phyloP scores from a whole-genome alignment of 176 grass and related monocot genomes.

The Oryza rufipogon region DNA sequence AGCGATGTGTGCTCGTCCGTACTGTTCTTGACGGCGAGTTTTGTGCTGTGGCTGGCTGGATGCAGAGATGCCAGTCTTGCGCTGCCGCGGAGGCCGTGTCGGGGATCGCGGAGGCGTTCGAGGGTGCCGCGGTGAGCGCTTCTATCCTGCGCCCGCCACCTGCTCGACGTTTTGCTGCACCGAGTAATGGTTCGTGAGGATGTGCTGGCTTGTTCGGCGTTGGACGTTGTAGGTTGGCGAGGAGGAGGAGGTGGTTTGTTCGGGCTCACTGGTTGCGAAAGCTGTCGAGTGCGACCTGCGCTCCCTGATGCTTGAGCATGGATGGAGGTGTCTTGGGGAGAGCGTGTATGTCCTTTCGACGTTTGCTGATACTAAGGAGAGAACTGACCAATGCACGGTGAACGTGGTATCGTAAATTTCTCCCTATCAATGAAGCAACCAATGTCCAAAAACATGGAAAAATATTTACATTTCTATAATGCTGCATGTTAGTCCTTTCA shows the following conservation, averaged over 20 bases:
- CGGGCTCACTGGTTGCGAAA: constrained; percentile 60
- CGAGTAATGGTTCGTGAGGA: neutral
- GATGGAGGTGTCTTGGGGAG: constrained; percentile 71
- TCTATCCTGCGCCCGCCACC: neutral
- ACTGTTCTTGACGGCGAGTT: neutral
- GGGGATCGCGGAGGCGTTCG: constrained; percentile 44
- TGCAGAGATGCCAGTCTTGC: constrained; percentile 62
- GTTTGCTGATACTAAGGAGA: constrained; percentile 57
- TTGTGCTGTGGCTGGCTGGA: too few relatives aligned
- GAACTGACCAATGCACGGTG: constrained; percentile 49
- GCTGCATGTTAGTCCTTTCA: neutral
- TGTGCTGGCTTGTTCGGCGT: neutral
- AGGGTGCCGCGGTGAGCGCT: constrained; percentile 28
- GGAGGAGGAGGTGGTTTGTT: constrained; percentile 68
- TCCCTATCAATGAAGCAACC: neutral
- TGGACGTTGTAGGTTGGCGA: constrained; percentile 48
- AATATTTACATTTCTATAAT: neutral
- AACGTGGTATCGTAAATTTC: constrained; percentile 60
- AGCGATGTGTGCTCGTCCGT: neutral
- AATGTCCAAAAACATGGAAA: neutral
- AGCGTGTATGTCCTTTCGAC: constrained; percentile 53
- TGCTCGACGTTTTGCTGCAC: constrained; percentile 31
- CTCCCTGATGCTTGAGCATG: constrained; percentile 69
- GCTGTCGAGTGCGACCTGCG: constrained; percentile 61
- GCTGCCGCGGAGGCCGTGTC: constrained; percentile 41